Percentiles rank a stretch among this genome's conserved stretches.
phyloP scores from a whole-genome alignment of 352 stramenopile species.

The Pythium scleroteichum region DNA sequence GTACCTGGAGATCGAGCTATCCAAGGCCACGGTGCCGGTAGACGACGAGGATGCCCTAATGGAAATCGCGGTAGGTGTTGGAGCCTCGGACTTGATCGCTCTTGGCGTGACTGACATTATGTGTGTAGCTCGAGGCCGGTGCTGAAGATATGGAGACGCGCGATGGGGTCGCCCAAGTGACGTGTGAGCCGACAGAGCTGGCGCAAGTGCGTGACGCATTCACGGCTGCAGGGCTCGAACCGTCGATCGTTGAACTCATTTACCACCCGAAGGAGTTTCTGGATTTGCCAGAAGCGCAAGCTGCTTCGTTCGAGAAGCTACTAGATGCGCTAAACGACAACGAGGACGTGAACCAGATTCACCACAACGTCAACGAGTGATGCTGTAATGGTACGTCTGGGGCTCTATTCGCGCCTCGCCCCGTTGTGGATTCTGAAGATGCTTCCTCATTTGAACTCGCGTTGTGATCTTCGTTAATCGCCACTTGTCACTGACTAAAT shows the following conservation, averaged over 20 bases:
- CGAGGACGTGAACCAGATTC: slow-evolving; percentile 79
- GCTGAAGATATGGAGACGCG: slow-evolving; percentile 72
- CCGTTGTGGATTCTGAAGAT: too few relatives aligned
- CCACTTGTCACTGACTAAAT: too few relatives aligned
- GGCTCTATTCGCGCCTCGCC: too few relatives aligned
- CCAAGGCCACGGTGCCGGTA: slow-evolving; percentile 30
- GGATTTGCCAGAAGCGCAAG: slow-evolving; percentile 48
- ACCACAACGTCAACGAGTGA: slow-evolving; percentile 85
- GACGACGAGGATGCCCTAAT: slow-evolving; percentile 74
- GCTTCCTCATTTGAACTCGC: too few relatives aligned
- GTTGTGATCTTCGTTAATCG: too few relatives aligned
- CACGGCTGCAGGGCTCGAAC: slow-evolving; percentile 52
- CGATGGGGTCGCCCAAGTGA: slow-evolving; percentile 66
- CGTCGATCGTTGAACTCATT: slow-evolving; percentile 74
- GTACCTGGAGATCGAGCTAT: slow-evolving; percentile 69
- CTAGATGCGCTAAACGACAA: slow-evolving; percentile 75
- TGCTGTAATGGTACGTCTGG: too few relatives aligned
- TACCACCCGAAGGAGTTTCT: slow-evolving; percentile 83
- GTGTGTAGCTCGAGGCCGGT: slow-evolving; percentile 62
- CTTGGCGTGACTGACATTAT: neutral
- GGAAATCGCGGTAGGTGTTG: slow-evolving; percentile 56
- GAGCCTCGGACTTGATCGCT: neutral
- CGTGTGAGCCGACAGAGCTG: slow-evolving; percentile 66
- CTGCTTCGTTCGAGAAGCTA: slow-evolving; percentile 74
- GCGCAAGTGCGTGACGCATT: slow-evolving; percentile 61